Evolutionary conservation across 129 eudicot species (phyloP).

Genomic region (Chrysanthemum makinoi): DNA sequence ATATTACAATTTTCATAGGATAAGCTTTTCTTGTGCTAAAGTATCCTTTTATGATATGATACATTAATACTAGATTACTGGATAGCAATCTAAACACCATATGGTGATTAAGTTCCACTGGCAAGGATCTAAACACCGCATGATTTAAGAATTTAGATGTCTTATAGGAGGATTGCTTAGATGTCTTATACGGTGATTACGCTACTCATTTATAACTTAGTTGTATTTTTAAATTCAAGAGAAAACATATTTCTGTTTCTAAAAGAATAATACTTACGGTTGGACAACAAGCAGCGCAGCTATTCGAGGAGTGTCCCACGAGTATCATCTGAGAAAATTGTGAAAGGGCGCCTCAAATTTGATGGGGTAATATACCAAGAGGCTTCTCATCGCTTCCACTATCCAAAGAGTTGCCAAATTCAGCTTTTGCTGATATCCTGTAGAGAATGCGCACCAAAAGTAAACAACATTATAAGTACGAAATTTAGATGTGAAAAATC

Average conservation of each 20-base stretch:
- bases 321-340: slow-evolving; percentile 93
- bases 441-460: slow-evolving; percentile 10
- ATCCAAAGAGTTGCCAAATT: slow-evolving; percentile 54
- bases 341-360: slow-evolving; percentile 74
- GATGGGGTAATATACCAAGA: slow-evolving; percentile 95
- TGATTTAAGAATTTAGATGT: too few species aligned
- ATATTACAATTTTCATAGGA: too few species aligned
- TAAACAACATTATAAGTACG: too few species aligned
- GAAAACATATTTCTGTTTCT: neutral
- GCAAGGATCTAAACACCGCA: neutral
- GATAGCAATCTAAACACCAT: too few species aligned
- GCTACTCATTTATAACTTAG: neutral
- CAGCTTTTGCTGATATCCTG: slow-evolving; percentile 77
- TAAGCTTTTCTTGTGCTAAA: too few species aligned
- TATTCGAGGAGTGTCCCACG: slow-evolving; percentile 84
- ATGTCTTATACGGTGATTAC: too few species aligned
- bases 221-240: neutral
- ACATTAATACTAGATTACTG: too few species aligned
- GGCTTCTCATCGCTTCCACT: slow-evolving; percentile 59
- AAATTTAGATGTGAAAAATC: too few species aligned
- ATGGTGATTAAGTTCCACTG: neutral
- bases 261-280: slow-evolving; percentile 49
- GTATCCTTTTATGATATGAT: too few species aligned
- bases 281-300: slow-evolving; percentile 86
- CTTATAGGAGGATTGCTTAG: too few species aligned